Evolutionary conservation across 352 stramenopile species (phyloP).

Genomic region (Pythium brassicae): DNA sequence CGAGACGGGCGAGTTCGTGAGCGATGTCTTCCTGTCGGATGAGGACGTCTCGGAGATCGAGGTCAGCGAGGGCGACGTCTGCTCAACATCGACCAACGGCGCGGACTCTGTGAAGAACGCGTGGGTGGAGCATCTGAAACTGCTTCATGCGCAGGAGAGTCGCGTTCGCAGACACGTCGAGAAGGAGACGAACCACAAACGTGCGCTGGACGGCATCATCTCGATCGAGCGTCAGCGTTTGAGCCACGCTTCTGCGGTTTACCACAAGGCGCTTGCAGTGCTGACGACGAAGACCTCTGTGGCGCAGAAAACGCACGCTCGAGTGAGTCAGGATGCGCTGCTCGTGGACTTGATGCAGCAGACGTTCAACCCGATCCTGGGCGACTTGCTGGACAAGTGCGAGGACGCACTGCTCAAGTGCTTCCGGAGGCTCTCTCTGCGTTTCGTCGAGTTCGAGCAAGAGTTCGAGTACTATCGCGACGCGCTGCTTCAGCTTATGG

Average conservation of each 20-base stretch:
- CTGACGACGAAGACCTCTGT: slow-evolving; percentile 38
- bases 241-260: slow-evolving; percentile 46
- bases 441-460: slow-evolving; percentile 70
- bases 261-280: slow-evolving; percentile 50
- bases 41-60: slow-evolving; percentile 60
- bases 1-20: slow-evolving; percentile 42
- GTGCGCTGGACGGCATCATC: slow-evolving; percentile 60
- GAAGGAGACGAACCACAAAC: slow-evolving; percentile 46
- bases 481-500: slow-evolving; percentile 44
- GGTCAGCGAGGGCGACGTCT: slow-evolving; percentile 63
- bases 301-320: slow-evolving; percentile 49
- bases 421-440: slow-evolving; percentile 50
- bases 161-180: slow-evolving; percentile 50
- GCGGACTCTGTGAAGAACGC: slow-evolving; percentile 18
- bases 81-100: slow-evolving; percentile 20
- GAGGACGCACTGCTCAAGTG: slow-evolving; percentile 65
- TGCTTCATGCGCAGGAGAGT: slow-evolving; percentile 53
- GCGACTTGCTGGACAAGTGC: slow-evolving; percentile 59
- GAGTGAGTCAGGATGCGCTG: slow-evolving; percentile 52
- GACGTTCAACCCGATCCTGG: slow-evolving; percentile 64
- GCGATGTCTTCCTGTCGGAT: slow-evolving; percentile 50
- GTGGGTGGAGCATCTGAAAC: slow-evolving; percentile 47
- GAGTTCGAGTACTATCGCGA: slow-evolving; percentile 80
- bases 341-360: slow-evolving; percentile 67
- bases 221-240: slow-evolving; percentile 71